Evolutionary conservation across 1,284 basidiomycete genomes (phyloP).

Genomic region (Fomitopsis palustris): DNA sequence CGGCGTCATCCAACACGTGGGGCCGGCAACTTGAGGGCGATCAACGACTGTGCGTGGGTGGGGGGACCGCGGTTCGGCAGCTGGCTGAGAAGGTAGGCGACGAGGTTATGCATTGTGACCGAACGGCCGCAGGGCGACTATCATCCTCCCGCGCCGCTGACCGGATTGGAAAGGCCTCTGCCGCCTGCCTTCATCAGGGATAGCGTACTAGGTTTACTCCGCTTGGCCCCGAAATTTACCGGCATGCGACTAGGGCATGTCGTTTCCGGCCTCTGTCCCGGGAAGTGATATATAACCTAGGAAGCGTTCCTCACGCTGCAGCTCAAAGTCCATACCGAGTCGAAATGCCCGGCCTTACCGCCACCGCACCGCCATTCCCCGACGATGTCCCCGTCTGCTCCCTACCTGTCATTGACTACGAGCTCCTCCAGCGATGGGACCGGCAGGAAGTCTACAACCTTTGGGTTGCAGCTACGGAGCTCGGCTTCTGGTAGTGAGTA

Average conservation of each 20-base stretch:
- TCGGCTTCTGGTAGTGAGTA: slow-evolving; percentile 41
- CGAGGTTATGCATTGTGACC: background rate
- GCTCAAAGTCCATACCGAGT: slow-evolving; percentile 7
- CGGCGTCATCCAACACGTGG: slow-evolving; percentile 8
- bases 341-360: slow-evolving; percentile 29
- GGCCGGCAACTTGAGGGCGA: slow-evolving; percentile 7
- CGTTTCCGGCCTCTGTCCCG: slow-evolving; percentile 7
- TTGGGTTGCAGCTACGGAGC: slow-evolving; percentile 32
- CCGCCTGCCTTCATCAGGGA: slow-evolving; percentile 6
- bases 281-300: slow-evolving; percentile 18
- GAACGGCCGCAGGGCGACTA: background rate
- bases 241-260: slow-evolving; percentile 16
- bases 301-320: slow-evolving; percentile 3
- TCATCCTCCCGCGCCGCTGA: background rate
- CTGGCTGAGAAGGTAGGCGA: slow-evolving; percentile 5
- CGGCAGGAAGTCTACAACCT: slow-evolving; percentile 29
- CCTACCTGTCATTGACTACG: slow-evolving; percentile 37
- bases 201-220: slow-evolving; percentile 6
- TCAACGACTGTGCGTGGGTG: slow-evolving; percentile 1
- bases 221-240: slow-evolving; percentile 13
- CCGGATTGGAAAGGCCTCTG: slow-evolving; percentile 1
- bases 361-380: slow-evolving; percentile 31
- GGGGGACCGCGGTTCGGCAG: slow-evolving; percentile 1
- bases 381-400: slow-evolving; percentile 34
- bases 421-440: slow-evolving; percentile 28